Percentiles rank a stretch among this genome's conserved stretches.
Evolutionary conservation across 805 yeast genomes (phyloP).

Genomic region (Nakazawaea holstii): DNA sequence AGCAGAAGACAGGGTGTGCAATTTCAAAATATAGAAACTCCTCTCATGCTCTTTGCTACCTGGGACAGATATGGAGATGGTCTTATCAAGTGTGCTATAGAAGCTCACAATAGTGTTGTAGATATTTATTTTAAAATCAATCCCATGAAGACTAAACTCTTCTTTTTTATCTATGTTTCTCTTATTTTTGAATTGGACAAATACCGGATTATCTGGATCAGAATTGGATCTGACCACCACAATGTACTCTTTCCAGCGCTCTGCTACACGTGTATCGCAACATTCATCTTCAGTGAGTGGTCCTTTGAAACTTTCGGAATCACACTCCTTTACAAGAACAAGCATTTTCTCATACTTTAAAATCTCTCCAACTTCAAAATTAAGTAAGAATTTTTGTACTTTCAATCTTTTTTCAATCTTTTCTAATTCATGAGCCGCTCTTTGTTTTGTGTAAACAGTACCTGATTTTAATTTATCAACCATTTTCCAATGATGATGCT

Average conservation of each 20-base stretch:
- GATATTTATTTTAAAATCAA: conserved; percentile 10
- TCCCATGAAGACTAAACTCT: conserved; percentile 3
- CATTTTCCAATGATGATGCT: conserved; percentile 15
- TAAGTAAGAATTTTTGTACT: conserved; percentile 23
- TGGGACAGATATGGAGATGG: conserved; percentile 45
- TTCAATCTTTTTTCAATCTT: conserved; percentile 17
- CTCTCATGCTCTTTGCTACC: conserved; percentile 8
- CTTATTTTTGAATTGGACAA: conserved; percentile 56
- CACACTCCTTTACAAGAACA: conserved; percentile 47
- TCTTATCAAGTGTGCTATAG: conserved; percentile 65
- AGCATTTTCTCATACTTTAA: conserved; percentile 65
- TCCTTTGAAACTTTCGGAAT: conserved; percentile 23
- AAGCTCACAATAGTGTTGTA: conserved; percentile 35
- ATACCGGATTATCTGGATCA: conserved; percentile 42
- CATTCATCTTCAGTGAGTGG: conserved; percentile 45
- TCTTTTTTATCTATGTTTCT: conserved; percentile 25
- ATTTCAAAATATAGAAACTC: conserved; percentile 45
- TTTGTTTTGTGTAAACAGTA: conserved; percentile 19
- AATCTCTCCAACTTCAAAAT: conserved; percentile 51
- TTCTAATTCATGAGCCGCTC: conserved; percentile 14
- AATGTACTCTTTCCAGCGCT: conserved; percentile 76
- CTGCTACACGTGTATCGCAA: conserved; percentile 50
- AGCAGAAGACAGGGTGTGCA: conserved; percentile 48
- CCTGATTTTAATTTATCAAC: conserved; percentile 18
- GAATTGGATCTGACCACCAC: conserved; percentile 68